Conservation (phyloP, 495 filamentous ascomycete species). For the Astrocystis sublimbata region DNA sequence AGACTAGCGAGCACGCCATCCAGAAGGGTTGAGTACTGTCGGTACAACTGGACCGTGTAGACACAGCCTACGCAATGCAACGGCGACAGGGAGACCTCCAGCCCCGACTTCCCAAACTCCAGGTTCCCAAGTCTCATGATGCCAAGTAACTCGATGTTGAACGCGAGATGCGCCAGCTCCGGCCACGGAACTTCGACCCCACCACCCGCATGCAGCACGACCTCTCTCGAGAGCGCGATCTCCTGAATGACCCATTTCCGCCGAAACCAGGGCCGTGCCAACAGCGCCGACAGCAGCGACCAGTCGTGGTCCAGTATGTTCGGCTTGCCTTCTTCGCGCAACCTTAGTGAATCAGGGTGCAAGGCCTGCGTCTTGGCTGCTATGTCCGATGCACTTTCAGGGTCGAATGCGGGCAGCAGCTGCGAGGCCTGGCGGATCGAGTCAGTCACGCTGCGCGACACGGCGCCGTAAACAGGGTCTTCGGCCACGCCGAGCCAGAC, state of each 20-base stretch:
- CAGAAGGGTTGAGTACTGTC: slow-evolving; percentile 4
- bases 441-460: slow-evolving; percentile 12
- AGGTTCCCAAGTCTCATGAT: not conserved
- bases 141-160: slow-evolving; percentile 9
- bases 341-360: not conserved
- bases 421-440: slow-evolving; percentile 9
- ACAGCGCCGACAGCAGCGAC: slow-evolving; percentile 17
- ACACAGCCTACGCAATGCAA: slow-evolving; percentile 15
- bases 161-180: slow-evolving; percentile 22
- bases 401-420: slow-evolving; percentile 13
- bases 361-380: not conserved
- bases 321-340: slow-evolving; percentile 14
- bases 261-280: slow-evolving; percentile 30
- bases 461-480: slow-evolving; percentile 12
- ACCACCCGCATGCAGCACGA: slow-evolving; percentile 18
- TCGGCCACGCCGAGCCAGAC: slow-evolving; percentile 36
- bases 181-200: slow-evolving; percentile 28
- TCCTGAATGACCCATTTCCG: slow-evolving; percentile 35
- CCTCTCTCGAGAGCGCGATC: slow-evolving; percentile 20
- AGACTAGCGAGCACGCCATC: slow-evolving; percentile 13
- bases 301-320: slow-evolving; percentile 27
- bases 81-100: slow-evolving; percentile 14
- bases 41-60: slow-evolving; percentile 17
- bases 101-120: not conserved
- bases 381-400: not conserved